phyloP scores from a whole-genome alignment of 768 basidiomycete genomes.

The Tylopilus sp. region DNA sequence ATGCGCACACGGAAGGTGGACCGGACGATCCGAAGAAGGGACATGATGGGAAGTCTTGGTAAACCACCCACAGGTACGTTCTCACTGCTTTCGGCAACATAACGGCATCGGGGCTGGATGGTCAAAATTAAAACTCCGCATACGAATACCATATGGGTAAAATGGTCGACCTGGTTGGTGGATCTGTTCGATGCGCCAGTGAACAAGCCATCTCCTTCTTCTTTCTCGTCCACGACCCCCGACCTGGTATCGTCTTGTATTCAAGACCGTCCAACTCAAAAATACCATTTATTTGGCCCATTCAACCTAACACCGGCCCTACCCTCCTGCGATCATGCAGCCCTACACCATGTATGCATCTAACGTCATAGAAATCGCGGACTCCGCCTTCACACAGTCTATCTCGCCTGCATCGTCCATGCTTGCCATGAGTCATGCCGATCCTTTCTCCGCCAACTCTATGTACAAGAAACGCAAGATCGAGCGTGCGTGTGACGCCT shows the following conservation, averaged over 20 bases:
- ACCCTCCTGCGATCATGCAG: slow-evolving; percentile 12
- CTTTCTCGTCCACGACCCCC: too few relatives aligned
- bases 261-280: too few relatives aligned
- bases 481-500: slow-evolving; percentile 58
- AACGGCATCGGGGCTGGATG: too few relatives aligned
- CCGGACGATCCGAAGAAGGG: background rate
- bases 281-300: too few relatives aligned
- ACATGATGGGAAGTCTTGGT: background rate
- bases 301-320: background rate
- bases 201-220: too few relatives aligned
- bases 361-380: slow-evolving; percentile 29
- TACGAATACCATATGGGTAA: background rate
- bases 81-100: background rate
- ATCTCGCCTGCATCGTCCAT: slow-evolving; percentile 5
- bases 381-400: slow-evolving; percentile 4
- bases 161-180: slow-evolving; percentile 1
- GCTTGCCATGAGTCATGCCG: background rate
- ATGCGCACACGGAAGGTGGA: slow-evolving; percentile 9
- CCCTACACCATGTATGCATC: slow-evolving; percentile 17
- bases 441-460: slow-evolving; percentile 11
- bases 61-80: background rate
- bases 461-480: slow-evolving; percentile 43
- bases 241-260: too few relatives aligned
- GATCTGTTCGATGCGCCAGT: background rate
- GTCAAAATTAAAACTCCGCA: background rate